Percentiles rank a stretch among this genome's conserved stretches.
Evolutionary conservation across 1,139 yeast genomes (phyloP).

Genomic region (Entelexis paramagnoliae): DNA sequence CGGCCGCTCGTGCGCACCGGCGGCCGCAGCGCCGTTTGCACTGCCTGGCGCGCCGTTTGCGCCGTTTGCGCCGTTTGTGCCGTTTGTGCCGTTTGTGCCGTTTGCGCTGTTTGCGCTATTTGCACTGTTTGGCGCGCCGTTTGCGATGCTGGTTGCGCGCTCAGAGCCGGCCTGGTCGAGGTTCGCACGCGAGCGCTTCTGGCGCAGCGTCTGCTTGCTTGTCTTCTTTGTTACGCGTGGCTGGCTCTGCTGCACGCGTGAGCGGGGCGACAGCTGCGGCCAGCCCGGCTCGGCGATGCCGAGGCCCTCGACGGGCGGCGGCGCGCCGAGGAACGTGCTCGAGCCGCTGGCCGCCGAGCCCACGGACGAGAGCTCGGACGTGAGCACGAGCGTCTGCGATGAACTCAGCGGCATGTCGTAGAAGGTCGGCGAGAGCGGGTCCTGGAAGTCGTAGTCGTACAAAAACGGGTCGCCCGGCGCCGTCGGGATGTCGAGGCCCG

Average conservation of each 20-base stretch:
- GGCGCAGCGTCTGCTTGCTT: constrained; percentile 15
- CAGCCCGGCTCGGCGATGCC: constrained; percentile 18
- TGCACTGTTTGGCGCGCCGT: not conserved
- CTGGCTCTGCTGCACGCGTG: constrained; percentile 5
- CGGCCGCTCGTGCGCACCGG: not conserved
- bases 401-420: constrained; percentile 10
- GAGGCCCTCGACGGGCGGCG: constrained; percentile 16
- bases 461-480: constrained; percentile 1
- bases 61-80: too few relatives aligned
- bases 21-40: not conserved
- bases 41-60: too few relatives aligned
- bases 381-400: constrained; percentile 9
- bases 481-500: not conserved
- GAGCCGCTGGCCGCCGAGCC: constrained; percentile 13
- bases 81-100: not conserved
- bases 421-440: constrained; percentile 14
- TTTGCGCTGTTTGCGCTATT: too few relatives aligned
- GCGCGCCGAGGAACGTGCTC: not conserved
- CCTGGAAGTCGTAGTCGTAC: constrained; percentile 5
- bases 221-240: constrained; percentile 20
- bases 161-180: constrained; percentile 6
- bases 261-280: constrained; percentile 14
- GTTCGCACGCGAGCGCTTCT: constrained; percentile 13
- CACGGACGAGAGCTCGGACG: constrained; percentile 16
- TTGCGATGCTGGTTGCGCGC: not conserved